Base-by-base conservation (phyloP, 768 basidiomycete species). In the Xanthoconium purpureum region DNA sequence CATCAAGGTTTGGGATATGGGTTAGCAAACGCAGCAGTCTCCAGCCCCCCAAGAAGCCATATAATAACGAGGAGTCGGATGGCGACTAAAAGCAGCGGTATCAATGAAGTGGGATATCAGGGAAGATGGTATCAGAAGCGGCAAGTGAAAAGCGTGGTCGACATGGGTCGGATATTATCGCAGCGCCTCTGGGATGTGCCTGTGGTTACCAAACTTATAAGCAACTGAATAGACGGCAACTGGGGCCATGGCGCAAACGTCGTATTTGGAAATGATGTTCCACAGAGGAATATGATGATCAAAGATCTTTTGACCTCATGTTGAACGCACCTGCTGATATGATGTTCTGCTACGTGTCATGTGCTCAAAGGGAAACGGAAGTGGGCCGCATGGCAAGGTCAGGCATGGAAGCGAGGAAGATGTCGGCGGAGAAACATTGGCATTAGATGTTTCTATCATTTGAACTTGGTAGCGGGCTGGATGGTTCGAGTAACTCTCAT, bases 291-390 rank as follows among this genome's bases (percentile, higher is more conserved):
- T 37, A 55, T 55, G 64, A 63, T 65, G 62, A 71, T 64, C 63
- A 71, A 60, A 67, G 65, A 66, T 59, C 47, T 57, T 36, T 66
- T 59, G 56, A 69, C 70, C 70, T 71, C 70, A 63, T 71, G 70
- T 60, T 57, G 35, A n/a, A 60, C 61, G 58, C 71, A 71, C 70
- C 55, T 67, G 59, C 47, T 65, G 68, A 69, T 69, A 61, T 59
- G 67, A 61, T 57, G 56, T 53, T 53, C 45, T n/a, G 52, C 62
- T 57, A 61, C 55, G 65, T 62, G 70, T 62, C 71, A 63, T 61
- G 61, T 60, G 60, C 63, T 60, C 55, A 61, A 60, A 49, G 59
- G 68, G 56, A 64, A 65, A 63, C 47, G 60, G 67, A 69, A 56
- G 67, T 59, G 17, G 60, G 30, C 59, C 62, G 37, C 62, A 57